Percentiles rank a stretch among this genome's conserved stretches.
Evolutionary conservation across 495 filamentous ascomycete genomes (phyloP).

Genomic region (Pyrenula aspistea): DNA sequence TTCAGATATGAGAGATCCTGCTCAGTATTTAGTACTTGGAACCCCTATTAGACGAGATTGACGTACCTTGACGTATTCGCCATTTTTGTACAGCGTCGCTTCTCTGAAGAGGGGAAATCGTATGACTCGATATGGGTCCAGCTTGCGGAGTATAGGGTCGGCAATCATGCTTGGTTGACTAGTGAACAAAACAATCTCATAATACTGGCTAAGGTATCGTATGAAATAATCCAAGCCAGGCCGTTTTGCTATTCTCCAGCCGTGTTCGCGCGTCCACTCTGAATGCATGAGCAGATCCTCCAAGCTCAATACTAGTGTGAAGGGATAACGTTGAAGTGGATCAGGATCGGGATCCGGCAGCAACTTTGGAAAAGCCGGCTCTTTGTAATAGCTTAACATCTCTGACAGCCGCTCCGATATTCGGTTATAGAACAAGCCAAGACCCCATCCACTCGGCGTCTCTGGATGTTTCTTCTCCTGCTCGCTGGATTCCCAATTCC

Average conservation of each 20-base stretch:
- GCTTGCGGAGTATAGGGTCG: constrained; percentile 79
- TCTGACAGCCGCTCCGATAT: constrained; percentile 59
- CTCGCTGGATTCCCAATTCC: constrained; percentile 74
- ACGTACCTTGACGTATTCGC: constrained; percentile 88
- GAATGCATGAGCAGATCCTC: constrained; percentile 91
- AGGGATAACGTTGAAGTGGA: constrained; percentile 56
- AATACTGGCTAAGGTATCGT: constrained; percentile 91
- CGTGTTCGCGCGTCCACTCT: constrained; percentile 86
- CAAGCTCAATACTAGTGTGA: constrained; percentile 81
- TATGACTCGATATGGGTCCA: constrained; percentile 93
- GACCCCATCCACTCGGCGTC: constrained; percentile 61
- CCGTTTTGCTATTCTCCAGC: constrained; percentile 91
- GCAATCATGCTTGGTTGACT: constrained; percentile 67
- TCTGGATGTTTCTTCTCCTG: constrained; percentile 52
- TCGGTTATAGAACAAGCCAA: constrained; percentile 66
- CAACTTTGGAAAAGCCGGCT: constrained; percentile 88
- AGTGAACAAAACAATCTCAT: constrained; percentile 93
- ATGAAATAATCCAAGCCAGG: constrained; percentile 96
- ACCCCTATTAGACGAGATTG: neutral
- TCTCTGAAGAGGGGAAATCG: constrained; percentile 92
- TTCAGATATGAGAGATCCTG: constrained; percentile 95
- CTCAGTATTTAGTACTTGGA: constrained; percentile 1
- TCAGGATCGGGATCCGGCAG: constrained; percentile 78
- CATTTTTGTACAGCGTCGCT: constrained; percentile 87
- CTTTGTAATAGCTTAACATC: constrained; percentile 81